Base-by-base conservation (phyloP, 768 basidiomycete species). In the Sistotremastrum niveocremeum region DNA sequence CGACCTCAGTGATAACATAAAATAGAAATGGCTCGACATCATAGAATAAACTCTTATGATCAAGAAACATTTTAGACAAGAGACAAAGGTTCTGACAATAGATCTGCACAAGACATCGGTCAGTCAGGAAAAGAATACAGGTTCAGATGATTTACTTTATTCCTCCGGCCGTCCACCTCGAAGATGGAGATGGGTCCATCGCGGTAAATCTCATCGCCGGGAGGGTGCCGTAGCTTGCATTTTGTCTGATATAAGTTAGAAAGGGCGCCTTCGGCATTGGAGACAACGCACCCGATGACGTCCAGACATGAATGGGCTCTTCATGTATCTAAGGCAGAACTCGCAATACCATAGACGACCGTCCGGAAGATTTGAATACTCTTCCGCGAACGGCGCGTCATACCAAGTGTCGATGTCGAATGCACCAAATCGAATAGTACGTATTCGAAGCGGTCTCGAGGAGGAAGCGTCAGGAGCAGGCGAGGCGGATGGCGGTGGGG, bases 1-100 rank as follows among this genome's bases (percentile, higher is more conserved):
- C 88, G 47, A 76, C 72, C 59, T 95, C 87, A 3, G 94, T 84
- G 68, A 95, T 87, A 52, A 99, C 93, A 62, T 99, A 99, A 67
- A 99, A 99, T 40, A 99, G 68, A 65, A 99, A 99, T 0, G 95
- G 95, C 63, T 99, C 95, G 52, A 98, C 94, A 64, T 98, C 94
- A 67, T 98, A 97, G 65, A 97, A 97, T 42, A 98, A 76, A 11
- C 93, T 97, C 63, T 98, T 98, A 68, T 95, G 91, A 61, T 97
- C 90, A 54, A 98, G 76, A 64, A 98, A 98, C 93, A 97, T 97
- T 64, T 95, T 97, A 48, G 94, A 94, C 36, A 98, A 72, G 49
- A 98, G 71, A 63, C 94, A 98, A 30, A 99, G 74, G 62, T 99
- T 98, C 61, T 99, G 95, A 61, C 95, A 98, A 62, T 97, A 99